Evolutionary conservation across 345 rosid species (phyloP).

Genomic region (Euphorbia peplus): DNA sequence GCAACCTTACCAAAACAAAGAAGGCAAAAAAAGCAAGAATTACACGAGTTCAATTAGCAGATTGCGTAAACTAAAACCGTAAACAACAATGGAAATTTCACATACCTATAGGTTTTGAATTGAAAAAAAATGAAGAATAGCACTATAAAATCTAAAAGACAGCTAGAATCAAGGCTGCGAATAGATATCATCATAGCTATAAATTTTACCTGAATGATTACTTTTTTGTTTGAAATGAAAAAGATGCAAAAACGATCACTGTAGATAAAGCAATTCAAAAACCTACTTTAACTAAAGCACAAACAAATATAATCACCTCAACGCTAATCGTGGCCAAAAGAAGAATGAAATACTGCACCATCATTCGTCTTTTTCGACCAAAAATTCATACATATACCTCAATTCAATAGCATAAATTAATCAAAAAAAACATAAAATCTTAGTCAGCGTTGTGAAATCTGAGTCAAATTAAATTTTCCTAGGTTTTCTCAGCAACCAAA

Average conservation of each 20-base stretch:
- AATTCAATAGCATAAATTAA: too few relatives aligned
- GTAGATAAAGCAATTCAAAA: constrained; percentile 25
- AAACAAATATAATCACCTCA: constrained; percentile 10
- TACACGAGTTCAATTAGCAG: neutral
- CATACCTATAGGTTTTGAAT: neutral
- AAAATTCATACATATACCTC: too few relatives aligned
- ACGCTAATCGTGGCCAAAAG: neutral
- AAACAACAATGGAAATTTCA: neutral
- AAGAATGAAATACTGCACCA: neutral
- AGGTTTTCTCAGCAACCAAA: constrained; percentile 27
- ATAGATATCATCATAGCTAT: constrained; percentile 32
- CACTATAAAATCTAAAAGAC: neutral
- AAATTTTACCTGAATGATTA: constrained; percentile 6
- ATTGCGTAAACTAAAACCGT: neutral
- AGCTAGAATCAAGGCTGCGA: constrained; percentile 21
- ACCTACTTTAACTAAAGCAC: constrained; percentile 37
- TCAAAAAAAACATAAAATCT: neutral
- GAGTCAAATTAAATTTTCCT: neutral
- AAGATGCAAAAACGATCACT: constrained; percentile 45
- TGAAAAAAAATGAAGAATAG: neutral
- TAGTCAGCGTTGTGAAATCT: neutral
- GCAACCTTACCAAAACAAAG: neutral
- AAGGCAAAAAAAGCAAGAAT: neutral
- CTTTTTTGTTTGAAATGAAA: neutral
- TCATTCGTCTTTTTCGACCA: neutral